A percentile compares a stretch with the other conserved stretches of the same genome.
Evolutionary conservation across 2,329 filamentous ascomycete genomes (phyloP).

Genomic region (Monilinia fructigena): DNA sequence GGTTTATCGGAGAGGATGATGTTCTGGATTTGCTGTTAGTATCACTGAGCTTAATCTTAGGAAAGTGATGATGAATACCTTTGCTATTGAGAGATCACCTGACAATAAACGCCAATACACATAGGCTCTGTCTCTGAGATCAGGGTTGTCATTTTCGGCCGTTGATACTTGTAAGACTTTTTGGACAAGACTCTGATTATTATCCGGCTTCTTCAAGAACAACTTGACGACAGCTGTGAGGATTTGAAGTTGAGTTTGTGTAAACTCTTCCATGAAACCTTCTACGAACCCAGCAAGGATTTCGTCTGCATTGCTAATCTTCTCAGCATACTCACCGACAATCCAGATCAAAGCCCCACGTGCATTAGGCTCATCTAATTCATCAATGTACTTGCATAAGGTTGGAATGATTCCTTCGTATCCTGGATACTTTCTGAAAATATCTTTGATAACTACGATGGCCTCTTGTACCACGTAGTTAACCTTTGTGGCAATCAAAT

Average conservation of each 20-base stretch:
- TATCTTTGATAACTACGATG: constrained; percentile 98
- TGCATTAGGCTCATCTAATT: constrained; percentile 90
- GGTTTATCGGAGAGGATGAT: constrained; percentile 94
- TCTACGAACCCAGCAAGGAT: constrained; percentile 91
- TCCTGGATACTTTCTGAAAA: constrained; percentile 93
- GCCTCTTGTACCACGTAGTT: constrained; percentile 99
- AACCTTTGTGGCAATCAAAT: constrained; percentile 95
- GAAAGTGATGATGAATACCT: constrained; percentile 50
- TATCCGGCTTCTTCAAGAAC: constrained; percentile 94
- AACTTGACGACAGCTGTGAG: constrained; percentile 96
- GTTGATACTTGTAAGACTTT: constrained; percentile 93
- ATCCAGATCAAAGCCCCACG: constrained; percentile 96
- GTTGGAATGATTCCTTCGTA: constrained; percentile 98
- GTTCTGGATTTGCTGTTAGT: constrained; percentile 48
- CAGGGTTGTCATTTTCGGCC: constrained; percentile 93
- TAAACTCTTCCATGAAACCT: constrained; percentile 93
- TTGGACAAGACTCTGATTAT: constrained; percentile 85
- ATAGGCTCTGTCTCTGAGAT: constrained; percentile 94
- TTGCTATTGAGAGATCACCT: constrained; percentile 85
- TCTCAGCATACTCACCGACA: constrained; percentile 97
- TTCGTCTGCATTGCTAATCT: constrained; percentile 97
- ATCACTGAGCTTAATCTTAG: constrained; percentile 33
- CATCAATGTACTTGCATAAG: constrained; percentile 93
- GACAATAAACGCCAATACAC: constrained; percentile 97
- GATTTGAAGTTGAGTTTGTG: constrained; percentile 97